These are phyloP conservation scores for Violaceomyces palustris DNA, from an alignment of 1,284 basidiomycete genomes.

Conservation along the genomic window DNA sequence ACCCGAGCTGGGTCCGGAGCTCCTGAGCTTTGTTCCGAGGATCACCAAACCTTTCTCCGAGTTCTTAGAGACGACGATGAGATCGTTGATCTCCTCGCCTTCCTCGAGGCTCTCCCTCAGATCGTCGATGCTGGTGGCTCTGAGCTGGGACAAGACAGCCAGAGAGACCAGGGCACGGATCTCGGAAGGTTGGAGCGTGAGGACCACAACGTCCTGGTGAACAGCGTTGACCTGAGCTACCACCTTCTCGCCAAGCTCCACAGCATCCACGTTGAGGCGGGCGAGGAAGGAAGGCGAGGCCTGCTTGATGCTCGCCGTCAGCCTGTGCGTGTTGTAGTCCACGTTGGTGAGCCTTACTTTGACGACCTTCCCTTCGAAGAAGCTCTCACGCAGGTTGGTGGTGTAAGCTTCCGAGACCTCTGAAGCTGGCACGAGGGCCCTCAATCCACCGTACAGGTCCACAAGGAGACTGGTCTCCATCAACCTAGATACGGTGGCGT, in stretches of 20 bases:
- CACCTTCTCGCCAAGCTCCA: constrained; percentile 47
- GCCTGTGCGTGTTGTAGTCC: constrained; percentile 62
- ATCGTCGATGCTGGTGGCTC: constrained; percentile 65
- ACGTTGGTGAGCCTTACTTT: constrained; percentile 78
- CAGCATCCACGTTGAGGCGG: constrained; percentile 44
- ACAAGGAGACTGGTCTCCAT: constrained; percentile 42
- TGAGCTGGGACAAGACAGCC: constrained; percentile 78
- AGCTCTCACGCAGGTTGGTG: constrained; percentile 60
- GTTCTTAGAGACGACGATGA: constrained; percentile 86
- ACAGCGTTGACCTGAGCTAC: constrained; percentile 40
- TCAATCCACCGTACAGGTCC: constrained; percentile 70
- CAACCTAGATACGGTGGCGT: constrained; percentile 67
- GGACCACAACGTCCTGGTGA: constrained; percentile 46
- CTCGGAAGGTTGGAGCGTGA: constrained; percentile 56
- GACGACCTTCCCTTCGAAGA: constrained; percentile 68
- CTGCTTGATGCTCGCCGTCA: constrained; percentile 83
- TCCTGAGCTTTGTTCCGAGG: constrained; percentile 8
- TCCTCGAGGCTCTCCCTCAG: constrained; percentile 65
- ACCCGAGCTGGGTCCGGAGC: constrained; percentile 4
- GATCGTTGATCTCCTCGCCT: constrained; percentile 69
- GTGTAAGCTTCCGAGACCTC: constrained; percentile 37
- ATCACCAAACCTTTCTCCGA: constrained; percentile 81
- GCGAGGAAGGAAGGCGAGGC: constrained; percentile 55
- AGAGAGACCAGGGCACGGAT: constrained; percentile 78
- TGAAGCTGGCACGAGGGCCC: constrained; percentile 65